Evolutionary conservation across 495 filamentous ascomycete genomes (phyloP), one percentile per base, ranked within the genome.

Genomic region (Cercophora scortea): DNA sequence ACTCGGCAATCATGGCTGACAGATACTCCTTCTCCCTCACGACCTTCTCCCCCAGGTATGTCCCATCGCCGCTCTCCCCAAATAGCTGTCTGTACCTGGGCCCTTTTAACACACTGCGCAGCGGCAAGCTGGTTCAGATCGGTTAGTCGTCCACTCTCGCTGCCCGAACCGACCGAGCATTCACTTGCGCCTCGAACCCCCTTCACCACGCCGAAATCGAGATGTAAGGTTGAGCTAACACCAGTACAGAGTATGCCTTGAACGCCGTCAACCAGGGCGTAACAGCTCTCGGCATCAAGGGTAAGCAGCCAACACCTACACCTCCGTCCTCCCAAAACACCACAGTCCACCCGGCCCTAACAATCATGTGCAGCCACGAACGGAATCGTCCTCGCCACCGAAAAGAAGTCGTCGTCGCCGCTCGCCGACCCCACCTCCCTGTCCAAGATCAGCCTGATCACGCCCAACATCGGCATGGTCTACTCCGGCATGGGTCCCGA

Each of bases 191-290:
- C 6, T 16, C 35, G 41, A 15, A 19, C 25, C 2, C 25, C 2
- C 5, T 25, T 25, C 5, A 25, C 25, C 25, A 25, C 25, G 25
- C 25, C 25, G 2, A 25, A 25, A 25, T 25, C 25, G 25, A 25
- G 5, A 25, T 2, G 2, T 25, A 25, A 2, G 2, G 25, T 25
- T 25, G n/a, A 25, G 25, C 25, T 25, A 25, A 25, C 57, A 54
- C 19, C 16, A 34, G 11, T 42, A 16, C 59, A 99, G 93, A 99
- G 78, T 99, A 99, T 88, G 93, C 93, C 57, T 79, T 99, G 60
- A 96, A 96, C 68, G 93, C 93, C 48, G 93, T 97, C 63, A 99
- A 99, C 79, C 90, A 96, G 77, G 93, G 93, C 69, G 91, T 97
- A 53, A 99, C 94, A 59, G 90, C 93, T 58, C 82, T 98, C 32